These are phyloP conservation scores for Diutina ranongensis DNA, from an alignment of 1,139 yeast species.

Conservation along the genomic window DNA sequence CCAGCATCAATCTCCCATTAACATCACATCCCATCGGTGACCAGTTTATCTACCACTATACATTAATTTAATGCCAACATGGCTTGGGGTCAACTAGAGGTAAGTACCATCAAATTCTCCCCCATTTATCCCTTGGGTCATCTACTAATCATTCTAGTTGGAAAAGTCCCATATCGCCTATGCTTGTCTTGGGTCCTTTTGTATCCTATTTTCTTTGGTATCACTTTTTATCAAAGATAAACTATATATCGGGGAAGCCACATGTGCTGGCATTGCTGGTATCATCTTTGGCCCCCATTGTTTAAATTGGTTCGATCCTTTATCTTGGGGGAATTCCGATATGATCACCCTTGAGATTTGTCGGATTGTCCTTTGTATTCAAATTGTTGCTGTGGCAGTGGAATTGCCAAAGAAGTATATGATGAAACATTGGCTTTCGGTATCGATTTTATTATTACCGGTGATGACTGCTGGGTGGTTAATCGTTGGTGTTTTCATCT, in stretches of 20 bases:
- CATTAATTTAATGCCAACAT: background rate
- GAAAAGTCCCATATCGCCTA: conserved; percentile 72
- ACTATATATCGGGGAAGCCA: conserved; percentile 89
- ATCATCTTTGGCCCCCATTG: conserved; percentile 91
- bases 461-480: conserved; percentile 96
- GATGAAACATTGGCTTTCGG: conserved; percentile 84
- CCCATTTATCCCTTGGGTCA: background rate
- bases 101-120: background rate
- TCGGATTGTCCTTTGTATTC: conserved; percentile 79
- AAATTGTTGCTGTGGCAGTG: conserved; percentile 95
- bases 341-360: conserved; percentile 80
- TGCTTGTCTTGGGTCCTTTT: conserved; percentile 85
- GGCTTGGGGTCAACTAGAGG: conserved; percentile 6
- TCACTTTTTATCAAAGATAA: conserved; percentile 86
- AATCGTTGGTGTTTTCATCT: conserved; percentile 72
- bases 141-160: conserved; percentile 18
- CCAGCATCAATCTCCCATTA: background rate
- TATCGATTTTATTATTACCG: conserved; percentile 66
- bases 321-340: conserved; percentile 86
- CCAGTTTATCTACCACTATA: background rate
- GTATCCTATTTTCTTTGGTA: conserved; percentile 76
- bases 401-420: conserved; percentile 91
- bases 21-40: background rate
- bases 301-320: conserved; percentile 78
- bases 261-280: conserved; percentile 88